Conservation (phyloP, 805 yeast species). For the Candida xyloterini region DNA sequence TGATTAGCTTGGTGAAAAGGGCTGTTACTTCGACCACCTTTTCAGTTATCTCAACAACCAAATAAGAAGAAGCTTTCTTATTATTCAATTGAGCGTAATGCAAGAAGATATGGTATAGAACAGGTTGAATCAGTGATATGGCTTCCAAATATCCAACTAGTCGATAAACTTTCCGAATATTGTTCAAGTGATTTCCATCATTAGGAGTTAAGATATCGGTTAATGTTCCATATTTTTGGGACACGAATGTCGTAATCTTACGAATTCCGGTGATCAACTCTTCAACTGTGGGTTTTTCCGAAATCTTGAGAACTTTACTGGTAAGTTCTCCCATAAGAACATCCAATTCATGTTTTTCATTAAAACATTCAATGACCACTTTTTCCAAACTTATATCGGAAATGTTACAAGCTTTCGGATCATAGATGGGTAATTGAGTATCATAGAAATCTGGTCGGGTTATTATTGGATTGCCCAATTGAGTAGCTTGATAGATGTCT, state of each 20-base stretch:
- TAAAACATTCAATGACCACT: slow-evolving; percentile 35
- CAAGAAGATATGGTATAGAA: slow-evolving; percentile 42
- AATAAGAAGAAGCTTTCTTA: slow-evolving; percentile 35
- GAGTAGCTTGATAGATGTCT: slow-evolving; percentile 45
- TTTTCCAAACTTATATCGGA: slow-evolving; percentile 41
- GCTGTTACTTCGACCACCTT: slow-evolving; percentile 35
- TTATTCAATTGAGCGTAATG: slow-evolving; percentile 37
- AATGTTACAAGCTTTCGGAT: slow-evolving; percentile 34
- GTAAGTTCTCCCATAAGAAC: slow-evolving; percentile 34
- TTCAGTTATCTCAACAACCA: slow-evolving; percentile 35
- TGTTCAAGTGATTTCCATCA: slow-evolving; percentile 20
- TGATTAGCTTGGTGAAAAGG: slow-evolving; percentile 36
- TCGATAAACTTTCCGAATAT: slow-evolving; percentile 23
- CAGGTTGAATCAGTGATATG: slow-evolving; percentile 36
- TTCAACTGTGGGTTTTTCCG: slow-evolving; percentile 35
- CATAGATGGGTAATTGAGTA: slow-evolving; percentile 46
- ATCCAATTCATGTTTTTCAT: slow-evolving; percentile 32
- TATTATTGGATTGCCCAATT: slow-evolving; percentile 46
- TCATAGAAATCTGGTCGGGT: slow-evolving; percentile 44
- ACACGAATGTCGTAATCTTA: slow-evolving; percentile 37
- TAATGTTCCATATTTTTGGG: slow-evolving; percentile 31
- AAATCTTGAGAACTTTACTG: slow-evolving; percentile 39
- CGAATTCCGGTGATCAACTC: slow-evolving; percentile 36
- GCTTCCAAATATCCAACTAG: slow-evolving; percentile 26
- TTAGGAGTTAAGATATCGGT: slow-evolving; percentile 27